These are phyloP conservation scores for Colletotrichum sojae DNA, from an alignment of 2,329 filamentous ascomycete genomes.

Conservation along the genomic window DNA sequence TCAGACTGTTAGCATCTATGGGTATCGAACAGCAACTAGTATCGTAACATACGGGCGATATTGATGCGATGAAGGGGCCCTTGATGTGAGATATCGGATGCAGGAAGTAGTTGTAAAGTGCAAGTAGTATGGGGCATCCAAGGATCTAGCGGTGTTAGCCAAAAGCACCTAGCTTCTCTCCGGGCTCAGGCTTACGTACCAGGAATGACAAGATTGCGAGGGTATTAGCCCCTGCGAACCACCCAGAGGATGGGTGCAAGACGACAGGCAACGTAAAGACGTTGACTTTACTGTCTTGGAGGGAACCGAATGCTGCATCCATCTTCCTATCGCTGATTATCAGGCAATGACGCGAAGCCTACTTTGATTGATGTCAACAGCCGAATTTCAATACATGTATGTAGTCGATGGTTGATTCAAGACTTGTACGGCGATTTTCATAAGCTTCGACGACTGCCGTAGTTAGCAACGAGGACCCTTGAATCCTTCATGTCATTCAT, in stretches of 20 bases:
- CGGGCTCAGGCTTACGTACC: background rate
- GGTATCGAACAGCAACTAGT: background rate
- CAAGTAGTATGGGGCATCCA: background rate
- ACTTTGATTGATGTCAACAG: no score
- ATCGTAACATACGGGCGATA: background rate
- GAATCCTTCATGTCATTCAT: no score
- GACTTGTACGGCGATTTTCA: no score
- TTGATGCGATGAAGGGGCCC: slow-evolving; percentile 12
- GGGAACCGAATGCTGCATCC: background rate
- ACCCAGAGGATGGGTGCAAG: background rate
- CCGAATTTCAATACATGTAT: no score
- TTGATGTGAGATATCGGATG: slow-evolving; percentile 20
- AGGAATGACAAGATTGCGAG: background rate
- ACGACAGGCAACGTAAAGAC: background rate
- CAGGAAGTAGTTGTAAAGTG: slow-evolving; percentile 17
- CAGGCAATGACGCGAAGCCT: no score
- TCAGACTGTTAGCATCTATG: background rate
- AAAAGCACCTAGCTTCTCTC: background rate
- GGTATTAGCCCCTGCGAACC: background rate
- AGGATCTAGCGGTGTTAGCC: background rate
- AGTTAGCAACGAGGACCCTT: no score
- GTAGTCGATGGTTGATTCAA: no score
- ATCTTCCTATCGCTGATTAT: background rate
- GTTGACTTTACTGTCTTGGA: background rate
- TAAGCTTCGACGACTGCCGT: no score